phyloP scores from a whole-genome alignment of 2,329 filamentous ascomycete genomes.

The Fusarium piperis region DNA sequence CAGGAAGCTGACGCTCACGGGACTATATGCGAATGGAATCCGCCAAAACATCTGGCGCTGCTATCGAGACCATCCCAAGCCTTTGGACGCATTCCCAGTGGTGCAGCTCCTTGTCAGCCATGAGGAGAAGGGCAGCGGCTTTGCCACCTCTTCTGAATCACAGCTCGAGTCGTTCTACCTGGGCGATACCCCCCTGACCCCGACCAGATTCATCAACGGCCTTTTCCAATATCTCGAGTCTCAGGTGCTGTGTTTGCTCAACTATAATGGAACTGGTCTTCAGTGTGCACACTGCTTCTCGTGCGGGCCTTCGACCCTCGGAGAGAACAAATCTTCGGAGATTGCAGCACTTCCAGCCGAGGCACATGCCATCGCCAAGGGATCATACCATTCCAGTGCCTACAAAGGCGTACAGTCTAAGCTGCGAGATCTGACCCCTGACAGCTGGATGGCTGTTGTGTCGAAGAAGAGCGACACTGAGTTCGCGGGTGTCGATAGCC shows the following conservation, averaged over 20 bases:
- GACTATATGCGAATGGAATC: background rate
- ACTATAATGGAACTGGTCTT: background rate
- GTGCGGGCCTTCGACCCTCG: constrained; percentile 8
- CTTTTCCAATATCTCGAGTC: constrained; percentile 17
- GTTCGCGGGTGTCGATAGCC: background rate
- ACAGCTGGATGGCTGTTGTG: constrained; percentile 8
- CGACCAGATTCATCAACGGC: background rate
- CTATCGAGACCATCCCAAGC: background rate
- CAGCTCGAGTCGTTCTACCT: constrained; percentile 4
- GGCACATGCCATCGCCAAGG: background rate
- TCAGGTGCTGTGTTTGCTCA: background rate
- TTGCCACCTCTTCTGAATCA: too few relatives aligned
- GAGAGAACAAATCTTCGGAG: background rate
- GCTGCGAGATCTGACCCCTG: constrained; percentile 9
- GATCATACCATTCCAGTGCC: background rate
- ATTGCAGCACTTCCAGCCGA: constrained; percentile 12
- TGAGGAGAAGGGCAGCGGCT: background rate
- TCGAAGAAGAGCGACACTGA: background rate
- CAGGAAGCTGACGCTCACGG: constrained; percentile 8
- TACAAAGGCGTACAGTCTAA: background rate
- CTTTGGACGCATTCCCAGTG: background rate
- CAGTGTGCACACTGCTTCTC: constrained; percentile 1
- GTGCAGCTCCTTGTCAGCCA: constrained; percentile 7
- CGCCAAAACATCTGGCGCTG: background rate
- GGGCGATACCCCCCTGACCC: constrained; percentile 1